These are phyloP conservation scores for Aspergillus sp. DNA, from an alignment of 2,329 filamentous ascomycete genomes.

Conservation along the genomic window DNA sequence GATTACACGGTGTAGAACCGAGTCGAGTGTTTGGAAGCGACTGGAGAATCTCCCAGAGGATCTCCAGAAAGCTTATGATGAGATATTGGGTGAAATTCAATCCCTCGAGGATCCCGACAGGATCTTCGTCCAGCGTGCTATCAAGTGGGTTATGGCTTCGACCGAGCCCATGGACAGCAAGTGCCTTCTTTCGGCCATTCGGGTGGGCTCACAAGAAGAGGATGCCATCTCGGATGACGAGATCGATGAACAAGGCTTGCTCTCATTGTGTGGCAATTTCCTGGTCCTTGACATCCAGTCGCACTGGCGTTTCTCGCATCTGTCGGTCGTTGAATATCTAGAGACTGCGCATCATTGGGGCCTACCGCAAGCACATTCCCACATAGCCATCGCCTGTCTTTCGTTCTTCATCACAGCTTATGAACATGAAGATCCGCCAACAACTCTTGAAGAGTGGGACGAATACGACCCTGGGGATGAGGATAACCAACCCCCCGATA, in stretches of 20 bases:
- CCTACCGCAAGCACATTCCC: not conserved
- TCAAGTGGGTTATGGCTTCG: constrained; percentile 14
- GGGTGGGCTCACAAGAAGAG: not conserved
- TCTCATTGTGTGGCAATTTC: constrained; percentile 14
- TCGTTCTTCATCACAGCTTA: constrained; percentile 8
- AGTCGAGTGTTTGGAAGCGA: constrained; percentile 1
- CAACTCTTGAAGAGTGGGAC: too few species aligned
- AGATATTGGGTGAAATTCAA: constrained; percentile 9
- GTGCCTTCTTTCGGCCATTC: constrained; percentile 10
- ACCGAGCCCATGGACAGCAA: not conserved
- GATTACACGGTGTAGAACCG: constrained; percentile 5
- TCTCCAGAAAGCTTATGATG: constrained; percentile 13
- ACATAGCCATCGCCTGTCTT: constrained; percentile 10
- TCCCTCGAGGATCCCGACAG: not conserved
- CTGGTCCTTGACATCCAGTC: constrained; percentile 12
- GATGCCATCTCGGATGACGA: not conserved
- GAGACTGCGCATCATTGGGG: not conserved
- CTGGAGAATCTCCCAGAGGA: constrained; percentile 12
- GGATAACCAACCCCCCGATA: not conserved
- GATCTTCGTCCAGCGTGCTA: constrained; percentile 5
- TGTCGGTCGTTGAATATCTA: constrained; percentile 17
- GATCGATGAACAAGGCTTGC: constrained; percentile 4
- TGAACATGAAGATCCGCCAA: not conserved
- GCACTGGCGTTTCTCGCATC: constrained; percentile 16
- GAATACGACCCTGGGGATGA: not conserved